Percentiles rank a stretch among this genome's conserved stretches.
Evolutionary conservation across 2,329 filamentous ascomycete species (phyloP).

Genomic region (Orbilia quercus): DNA sequence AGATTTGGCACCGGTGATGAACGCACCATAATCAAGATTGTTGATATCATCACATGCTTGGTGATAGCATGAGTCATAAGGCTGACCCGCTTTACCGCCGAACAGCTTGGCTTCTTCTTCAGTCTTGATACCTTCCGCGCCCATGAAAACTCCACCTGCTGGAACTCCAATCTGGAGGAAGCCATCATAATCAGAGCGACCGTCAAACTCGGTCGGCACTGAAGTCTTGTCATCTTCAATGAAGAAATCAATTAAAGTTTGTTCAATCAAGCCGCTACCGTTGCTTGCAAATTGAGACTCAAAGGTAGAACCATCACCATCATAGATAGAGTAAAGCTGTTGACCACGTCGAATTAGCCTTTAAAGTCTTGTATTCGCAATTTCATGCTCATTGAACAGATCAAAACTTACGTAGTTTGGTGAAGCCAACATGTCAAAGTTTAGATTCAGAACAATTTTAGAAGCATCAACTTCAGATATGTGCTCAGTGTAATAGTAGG

Average conservation of each 20-base stretch:
- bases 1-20: conserved; percentile 63
- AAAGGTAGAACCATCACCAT: conserved; percentile 70
- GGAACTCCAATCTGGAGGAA: conserved; percentile 71
- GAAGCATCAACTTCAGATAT: conserved; percentile 67
- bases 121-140: conserved; percentile 71
- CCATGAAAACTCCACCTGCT: conserved; percentile 71
- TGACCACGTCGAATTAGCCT: no score
- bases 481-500: conserved; percentile 69
- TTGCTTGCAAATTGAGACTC: conserved; percentile 67
- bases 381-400: no score
- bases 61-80: conserved; percentile 56
- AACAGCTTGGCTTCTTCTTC: conserved; percentile 67
- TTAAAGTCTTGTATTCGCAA: background rate
- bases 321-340: conserved; percentile 62
- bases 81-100: conserved; percentile 67
- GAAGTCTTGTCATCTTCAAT: conserved; percentile 64
- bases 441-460: conserved; percentile 75
- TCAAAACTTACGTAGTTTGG: conserved; percentile 68
- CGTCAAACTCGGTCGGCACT: conserved; percentile 68
- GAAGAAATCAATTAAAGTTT: conserved; percentile 68
- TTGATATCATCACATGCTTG: conserved; percentile 48
- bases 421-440: conserved; percentile 77
- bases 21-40: conserved; percentile 58
- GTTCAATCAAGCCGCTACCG: conserved; percentile 70
- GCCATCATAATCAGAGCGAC: conserved; percentile 71